Percentiles rank a stretch among this genome's conserved stretches.
Conservation (phyloP, 805 yeast genomes). For the Debaryomyces maramus region DNA sequence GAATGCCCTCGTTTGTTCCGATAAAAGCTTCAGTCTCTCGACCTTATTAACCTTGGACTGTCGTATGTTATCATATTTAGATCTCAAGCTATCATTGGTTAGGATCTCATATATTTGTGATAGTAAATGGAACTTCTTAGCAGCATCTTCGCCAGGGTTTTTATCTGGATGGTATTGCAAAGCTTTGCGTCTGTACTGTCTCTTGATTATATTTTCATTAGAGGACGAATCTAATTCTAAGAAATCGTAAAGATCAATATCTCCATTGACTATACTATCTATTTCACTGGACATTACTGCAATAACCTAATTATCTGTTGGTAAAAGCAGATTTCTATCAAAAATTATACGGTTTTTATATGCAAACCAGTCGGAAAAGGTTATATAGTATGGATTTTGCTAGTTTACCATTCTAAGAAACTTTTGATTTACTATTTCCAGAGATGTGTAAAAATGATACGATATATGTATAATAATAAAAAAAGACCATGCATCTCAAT, state of each 20-base stretch:
- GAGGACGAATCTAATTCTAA: conserved; percentile 25
- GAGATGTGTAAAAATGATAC: neutral
- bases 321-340: too few species aligned
- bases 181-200: conserved; percentile 35
- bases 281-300: conserved; percentile 1
- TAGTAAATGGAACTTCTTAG: conserved; percentile 29
- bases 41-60: conserved; percentile 10
- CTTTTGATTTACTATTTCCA: neutral
- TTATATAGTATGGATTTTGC: neutral
- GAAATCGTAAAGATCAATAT: conserved; percentile 28
- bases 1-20: conserved; percentile 26
- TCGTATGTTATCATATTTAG: conserved; percentile 32
- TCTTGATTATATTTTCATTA: conserved; percentile 21
- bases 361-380: neutral
- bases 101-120: conserved; percentile 33
- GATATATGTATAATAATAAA: neutral
- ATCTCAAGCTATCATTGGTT: conserved; percentile 21
- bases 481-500: conserved; percentile 1
- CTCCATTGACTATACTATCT: conserved; percentile 19
- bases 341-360: neutral
- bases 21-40: conserved; percentile 12
- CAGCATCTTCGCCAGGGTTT: conserved; percentile 24
- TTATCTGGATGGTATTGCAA: conserved; percentile 44
- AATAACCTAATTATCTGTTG: neutral
- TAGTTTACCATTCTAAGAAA: neutral